Percentiles rank a stretch among this genome's conserved stretches.
Evolutionary conservation across 306 rosid species (phyloP).

Genomic region (Sesbania bispinosa): DNA sequence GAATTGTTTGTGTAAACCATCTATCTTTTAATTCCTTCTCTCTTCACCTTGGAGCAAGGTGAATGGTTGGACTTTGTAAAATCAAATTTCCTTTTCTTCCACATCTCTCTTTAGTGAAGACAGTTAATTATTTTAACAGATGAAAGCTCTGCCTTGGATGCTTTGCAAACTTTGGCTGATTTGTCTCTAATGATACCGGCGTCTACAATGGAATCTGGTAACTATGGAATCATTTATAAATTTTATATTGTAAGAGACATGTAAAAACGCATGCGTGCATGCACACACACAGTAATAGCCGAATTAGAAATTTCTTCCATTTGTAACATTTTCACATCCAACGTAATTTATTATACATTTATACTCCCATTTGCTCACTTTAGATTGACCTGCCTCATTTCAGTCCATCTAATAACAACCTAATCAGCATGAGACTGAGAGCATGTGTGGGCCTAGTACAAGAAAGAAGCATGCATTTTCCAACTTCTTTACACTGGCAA

Average conservation of each 20-base stretch:
- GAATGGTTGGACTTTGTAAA: not conserved
- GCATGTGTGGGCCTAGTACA: not conserved
- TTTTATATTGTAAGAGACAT: not conserved
- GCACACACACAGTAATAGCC: not conserved
- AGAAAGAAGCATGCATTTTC: slow-evolving; percentile 11
- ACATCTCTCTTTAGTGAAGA: not conserved
- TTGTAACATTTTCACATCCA: not conserved
- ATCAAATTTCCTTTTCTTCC: not conserved
- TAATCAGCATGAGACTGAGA: not conserved
- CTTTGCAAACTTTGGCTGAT: slow-evolving; percentile 69
- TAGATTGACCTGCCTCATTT: not conserved
- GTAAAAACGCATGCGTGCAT: too few species aligned
- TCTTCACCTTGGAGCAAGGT: not conserved
- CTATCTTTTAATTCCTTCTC: not conserved
- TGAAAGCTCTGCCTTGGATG: slow-evolving; percentile 57
- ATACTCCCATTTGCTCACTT: not conserved
- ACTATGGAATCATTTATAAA: slow-evolving; percentile 13
- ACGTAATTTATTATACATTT: not conserved
- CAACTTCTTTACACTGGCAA: not conserved
- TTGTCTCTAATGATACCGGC: slow-evolving; percentile 53
- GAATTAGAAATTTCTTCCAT: not conserved
- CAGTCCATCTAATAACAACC: not conserved
- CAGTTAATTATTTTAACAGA: slow-evolving; percentile 31
- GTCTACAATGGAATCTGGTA: slow-evolving; percentile 62
- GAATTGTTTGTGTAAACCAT: not conserved